These are phyloP conservation scores for Cryptosporidium andersoni DNA, from an alignment of 169 alveolate genomes.

Conservation along the genomic window DNA sequence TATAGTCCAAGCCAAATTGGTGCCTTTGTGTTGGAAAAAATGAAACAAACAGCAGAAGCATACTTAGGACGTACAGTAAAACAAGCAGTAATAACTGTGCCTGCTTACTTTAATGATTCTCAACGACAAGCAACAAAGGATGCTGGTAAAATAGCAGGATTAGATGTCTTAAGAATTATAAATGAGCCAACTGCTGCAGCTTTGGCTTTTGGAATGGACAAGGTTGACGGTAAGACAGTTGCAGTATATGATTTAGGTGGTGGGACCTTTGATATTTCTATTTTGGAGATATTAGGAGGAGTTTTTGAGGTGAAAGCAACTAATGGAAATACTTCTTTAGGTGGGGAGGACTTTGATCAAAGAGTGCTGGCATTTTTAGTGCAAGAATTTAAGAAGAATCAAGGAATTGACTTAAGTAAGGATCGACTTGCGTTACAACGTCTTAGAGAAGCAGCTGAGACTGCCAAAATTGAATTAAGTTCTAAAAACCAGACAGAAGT, in stretches of 20 bases:
- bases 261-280: constrained; percentile 98
- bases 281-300: constrained; percentile 96
- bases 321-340: constrained; percentile 98
- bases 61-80: constrained; percentile 92
- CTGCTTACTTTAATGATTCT: constrained; percentile 95
- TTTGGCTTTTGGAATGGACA: constrained; percentile 97
- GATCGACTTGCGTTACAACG: constrained; percentile 97
- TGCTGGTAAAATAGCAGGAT: constrained; percentile 96
- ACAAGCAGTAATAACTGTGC: constrained; percentile 96
- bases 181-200: constrained; percentile 99
- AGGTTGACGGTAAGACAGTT: constrained; percentile 90
- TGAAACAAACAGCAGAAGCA: constrained; percentile 97
- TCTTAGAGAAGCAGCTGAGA: constrained; percentile 97
- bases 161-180: constrained; percentile 94
- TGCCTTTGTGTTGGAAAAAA: constrained; percentile 93
- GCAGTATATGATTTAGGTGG: constrained; percentile 93
- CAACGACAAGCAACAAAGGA: constrained; percentile 97
- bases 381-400: constrained; percentile 93
- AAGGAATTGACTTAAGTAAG: constrained; percentile 94
- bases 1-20: constrained; percentile 96
- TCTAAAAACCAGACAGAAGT: constrained; percentile 93
- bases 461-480: constrained; percentile 97
- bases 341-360: constrained; percentile 99
- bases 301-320: constrained; percentile 99
- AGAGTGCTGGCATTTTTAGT: constrained; percentile 90